Percentiles rank a stretch among this genome's conserved stretches.
These are phyloP conservation scores for Cynara cardunculus DNA, from an alignment of 129 eudicot genomes.

Conservation along the genomic window DNA sequence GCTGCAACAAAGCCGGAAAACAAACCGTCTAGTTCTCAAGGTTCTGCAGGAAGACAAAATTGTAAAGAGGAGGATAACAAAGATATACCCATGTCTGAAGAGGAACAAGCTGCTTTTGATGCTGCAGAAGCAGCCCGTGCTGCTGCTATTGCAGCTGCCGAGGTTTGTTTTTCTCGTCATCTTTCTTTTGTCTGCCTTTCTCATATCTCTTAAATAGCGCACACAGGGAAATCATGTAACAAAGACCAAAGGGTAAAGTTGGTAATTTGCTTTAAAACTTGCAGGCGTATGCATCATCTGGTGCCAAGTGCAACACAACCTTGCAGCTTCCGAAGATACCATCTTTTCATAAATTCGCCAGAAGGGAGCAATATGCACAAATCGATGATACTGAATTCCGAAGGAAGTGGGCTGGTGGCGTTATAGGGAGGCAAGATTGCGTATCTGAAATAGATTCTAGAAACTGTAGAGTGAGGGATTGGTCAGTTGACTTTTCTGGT, in stretches of 20 bases:
- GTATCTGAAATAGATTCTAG: slow-evolving; percentile 90
- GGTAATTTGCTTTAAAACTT: not conserved
- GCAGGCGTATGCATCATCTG: slow-evolving; percentile 84
- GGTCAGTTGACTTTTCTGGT: slow-evolving; percentile 95
- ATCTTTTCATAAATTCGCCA: slow-evolving; percentile 85
- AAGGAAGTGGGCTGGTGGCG: slow-evolving; percentile 62
- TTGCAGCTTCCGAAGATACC: slow-evolving; percentile 87
- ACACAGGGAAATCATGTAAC: not conserved
- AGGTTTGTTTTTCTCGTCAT: slow-evolving; percentile 48
- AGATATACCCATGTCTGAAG: slow-evolving; percentile 61
- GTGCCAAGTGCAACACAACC: slow-evolving; percentile 47
- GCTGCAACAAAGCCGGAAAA: slow-evolving; percentile 42
- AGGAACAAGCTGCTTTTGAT: slow-evolving; percentile 84
- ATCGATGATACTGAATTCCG: slow-evolving; percentile 72
- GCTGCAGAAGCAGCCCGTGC: slow-evolving; percentile 96
- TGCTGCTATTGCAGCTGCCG: slow-evolving; percentile 93
- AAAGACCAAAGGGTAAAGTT: slow-evolving; percentile 3
- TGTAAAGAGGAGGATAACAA: slow-evolving; percentile 42
- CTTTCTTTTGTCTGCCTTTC: not conserved
- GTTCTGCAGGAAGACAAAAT: slow-evolving; percentile 47
- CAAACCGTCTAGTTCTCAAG: slow-evolving; percentile 54
- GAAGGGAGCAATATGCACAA: slow-evolving; percentile 77
- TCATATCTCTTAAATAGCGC: not conserved
- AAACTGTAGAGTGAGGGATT: slow-evolving; percentile 93
- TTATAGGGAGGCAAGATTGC: slow-evolving; percentile 63